These are phyloP conservation scores for Scheffersomyces stipitis DNA, from an alignment of 805 yeast species.

Conservation along the genomic window DNA sequence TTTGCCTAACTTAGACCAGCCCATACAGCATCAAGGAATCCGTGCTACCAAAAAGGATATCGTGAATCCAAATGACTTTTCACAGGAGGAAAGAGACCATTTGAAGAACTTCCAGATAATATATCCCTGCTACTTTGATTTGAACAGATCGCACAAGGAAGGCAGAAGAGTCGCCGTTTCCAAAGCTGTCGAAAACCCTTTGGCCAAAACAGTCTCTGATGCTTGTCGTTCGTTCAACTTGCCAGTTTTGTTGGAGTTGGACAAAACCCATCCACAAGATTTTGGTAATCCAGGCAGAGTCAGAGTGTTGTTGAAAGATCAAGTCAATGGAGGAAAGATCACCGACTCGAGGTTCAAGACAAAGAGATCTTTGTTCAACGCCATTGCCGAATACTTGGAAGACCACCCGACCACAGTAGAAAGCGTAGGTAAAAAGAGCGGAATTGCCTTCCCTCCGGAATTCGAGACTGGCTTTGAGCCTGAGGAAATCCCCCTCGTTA, in stretches of 20 bases:
- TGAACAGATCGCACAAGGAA: conserved; percentile 65
- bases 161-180: conserved; percentile 77
- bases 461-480: conserved; percentile 52
- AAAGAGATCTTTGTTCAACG: conserved; percentile 65
- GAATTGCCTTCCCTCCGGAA: conserved; percentile 66
- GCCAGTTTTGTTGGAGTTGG: conserved; percentile 64
- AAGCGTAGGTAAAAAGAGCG: conserved; percentile 49
- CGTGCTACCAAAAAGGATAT: conserved; percentile 19
- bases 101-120: conserved; percentile 69
- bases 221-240: conserved; percentile 52
- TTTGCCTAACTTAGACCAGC: conserved; percentile 16
- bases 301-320: conserved; percentile 60
- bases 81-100: conserved; percentile 60
- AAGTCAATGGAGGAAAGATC: conserved; percentile 39
- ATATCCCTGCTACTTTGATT: conserved; percentile 93
- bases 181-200: conserved; percentile 81
- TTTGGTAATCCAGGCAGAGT: conserved; percentile 98
- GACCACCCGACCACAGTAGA: conserved; percentile 67
- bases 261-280: conserved; percentile 92
- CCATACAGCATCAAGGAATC: background rate
- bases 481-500: conserved; percentile 69
- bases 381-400: conserved; percentile 60
- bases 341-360: conserved; percentile 27
- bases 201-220: conserved; percentile 79
- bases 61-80: conserved; percentile 34